phyloP scores from a whole-genome alignment of 306 rosid species.

The Cicer pinnatifidum region DNA sequence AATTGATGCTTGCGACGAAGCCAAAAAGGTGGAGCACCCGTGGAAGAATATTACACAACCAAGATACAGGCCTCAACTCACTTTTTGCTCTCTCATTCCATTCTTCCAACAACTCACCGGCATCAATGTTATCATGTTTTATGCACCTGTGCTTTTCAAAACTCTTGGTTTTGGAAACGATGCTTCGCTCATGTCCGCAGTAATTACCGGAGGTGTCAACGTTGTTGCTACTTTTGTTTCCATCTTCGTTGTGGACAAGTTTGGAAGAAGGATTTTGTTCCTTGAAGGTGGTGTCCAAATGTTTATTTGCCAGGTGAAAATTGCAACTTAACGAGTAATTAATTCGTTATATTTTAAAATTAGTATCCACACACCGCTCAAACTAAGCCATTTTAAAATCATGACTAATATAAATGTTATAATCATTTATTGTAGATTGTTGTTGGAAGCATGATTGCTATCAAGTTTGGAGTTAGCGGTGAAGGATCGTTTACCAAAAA shows the following conservation, averaged over 20 bases:
- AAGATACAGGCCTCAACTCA: constrained; percentile 5
- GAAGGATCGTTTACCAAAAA: too few relatives aligned
- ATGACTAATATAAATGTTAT: too few relatives aligned
- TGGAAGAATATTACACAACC: not conserved
- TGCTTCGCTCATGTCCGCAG: not conserved
- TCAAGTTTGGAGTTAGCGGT: too few relatives aligned
- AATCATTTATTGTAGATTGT: too few relatives aligned
- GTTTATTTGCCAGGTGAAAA: too few relatives aligned
- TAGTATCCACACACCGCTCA: too few relatives aligned
- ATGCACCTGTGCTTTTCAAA: constrained; percentile 3
- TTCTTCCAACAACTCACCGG: not conserved
- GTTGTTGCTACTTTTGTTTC: not conserved
- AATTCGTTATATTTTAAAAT: too few relatives aligned
- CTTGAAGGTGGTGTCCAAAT: too few relatives aligned
- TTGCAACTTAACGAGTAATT: too few relatives aligned
- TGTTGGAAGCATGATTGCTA: too few relatives aligned
- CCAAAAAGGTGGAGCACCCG: constrained; percentile 1
- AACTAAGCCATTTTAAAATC: too few relatives aligned
- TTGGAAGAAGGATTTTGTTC: constrained; percentile 14
- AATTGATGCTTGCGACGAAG: not conserved
- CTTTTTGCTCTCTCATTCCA: not conserved
- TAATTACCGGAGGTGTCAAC: not conserved
- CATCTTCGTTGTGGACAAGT: not conserved
- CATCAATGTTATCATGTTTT: constrained; percentile 5
- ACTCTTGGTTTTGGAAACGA: not conserved